phyloP scores from a whole-genome alignment of 805 yeast genomes.

The Peterozyma toletana region DNA sequence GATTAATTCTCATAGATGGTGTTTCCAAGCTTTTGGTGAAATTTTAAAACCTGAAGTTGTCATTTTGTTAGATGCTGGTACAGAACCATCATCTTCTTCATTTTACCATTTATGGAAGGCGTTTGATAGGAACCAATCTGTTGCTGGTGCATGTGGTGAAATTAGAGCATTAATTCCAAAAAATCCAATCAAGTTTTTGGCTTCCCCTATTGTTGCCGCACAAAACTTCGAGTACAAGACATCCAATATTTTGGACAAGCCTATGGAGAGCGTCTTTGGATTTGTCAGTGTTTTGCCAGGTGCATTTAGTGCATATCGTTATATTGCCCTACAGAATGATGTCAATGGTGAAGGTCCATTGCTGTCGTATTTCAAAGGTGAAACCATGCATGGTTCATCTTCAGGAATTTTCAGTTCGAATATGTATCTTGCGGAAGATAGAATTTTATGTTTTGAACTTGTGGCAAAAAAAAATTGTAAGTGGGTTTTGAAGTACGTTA shows the following conservation, averaged over 20 bases:
- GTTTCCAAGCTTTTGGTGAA: constrained; percentile 86
- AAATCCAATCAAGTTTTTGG: constrained; percentile 14
- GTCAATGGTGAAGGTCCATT: constrained; percentile 65
- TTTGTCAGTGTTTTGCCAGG: constrained; percentile 94
- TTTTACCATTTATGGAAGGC: constrained; percentile 87
- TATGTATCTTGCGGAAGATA: constrained; percentile 96
- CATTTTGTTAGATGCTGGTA: constrained; percentile 87
- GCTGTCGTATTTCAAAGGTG: constrained; percentile 89
- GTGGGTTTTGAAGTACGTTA: constrained; percentile 82
- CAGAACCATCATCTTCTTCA: constrained; percentile 80
- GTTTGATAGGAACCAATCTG: constrained; percentile 66
- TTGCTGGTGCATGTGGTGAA: constrained; percentile 98
- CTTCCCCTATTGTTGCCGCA: constrained; percentile 78
- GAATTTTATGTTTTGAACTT: constrained; percentile 89
- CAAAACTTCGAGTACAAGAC: constrained; percentile 96
- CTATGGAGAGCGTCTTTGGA: constrained; percentile 92
- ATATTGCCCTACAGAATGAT: constrained; percentile 61
- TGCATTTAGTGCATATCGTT: constrained; percentile 93
- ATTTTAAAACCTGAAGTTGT: constrained; percentile 77
- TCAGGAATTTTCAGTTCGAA: constrained; percentile 87
- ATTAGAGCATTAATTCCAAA: constrained; percentile 79
- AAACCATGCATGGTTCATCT: constrained; percentile 61
- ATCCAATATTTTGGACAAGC: constrained; percentile 91
- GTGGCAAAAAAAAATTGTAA: constrained; percentile 73
- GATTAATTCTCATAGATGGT: constrained; percentile 96